Conservation (phyloP, 768 basidiomycete species). For the Clavaria fumosa region DNA sequence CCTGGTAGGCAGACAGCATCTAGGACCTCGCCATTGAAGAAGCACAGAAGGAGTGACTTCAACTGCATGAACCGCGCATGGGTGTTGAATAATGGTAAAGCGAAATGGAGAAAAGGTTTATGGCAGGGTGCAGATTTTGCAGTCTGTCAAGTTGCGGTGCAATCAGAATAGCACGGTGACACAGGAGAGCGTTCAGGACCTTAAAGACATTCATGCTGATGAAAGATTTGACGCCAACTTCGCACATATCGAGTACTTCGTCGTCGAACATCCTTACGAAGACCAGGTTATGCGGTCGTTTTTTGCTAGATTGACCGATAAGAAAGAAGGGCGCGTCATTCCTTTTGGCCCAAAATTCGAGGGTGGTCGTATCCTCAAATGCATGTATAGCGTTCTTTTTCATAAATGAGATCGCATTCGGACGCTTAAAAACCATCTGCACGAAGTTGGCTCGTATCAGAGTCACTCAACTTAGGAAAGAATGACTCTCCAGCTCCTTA, state of each 20-base stretch:
- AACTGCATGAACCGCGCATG: conserved; percentile 86
- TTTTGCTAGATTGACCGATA: conserved; percentile 86
- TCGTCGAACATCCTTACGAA: conserved; percentile 80
- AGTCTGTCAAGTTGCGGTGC: conserved; percentile 34
- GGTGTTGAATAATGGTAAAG: conserved; percentile 86
- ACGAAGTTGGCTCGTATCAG: neutral
- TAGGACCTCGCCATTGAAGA: conserved; percentile 82
- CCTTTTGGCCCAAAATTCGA: conserved; percentile 88
- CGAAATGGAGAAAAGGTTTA: conserved; percentile 89
- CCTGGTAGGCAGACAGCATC: conserved; percentile 74
- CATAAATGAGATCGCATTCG: conserved; percentile 79
- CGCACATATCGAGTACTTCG: conserved; percentile 85
- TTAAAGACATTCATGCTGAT: conserved; percentile 72
- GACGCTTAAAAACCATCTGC: conserved; percentile 89
- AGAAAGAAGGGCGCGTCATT: conserved; percentile 91
- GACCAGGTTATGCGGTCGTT: conserved; percentile 75
- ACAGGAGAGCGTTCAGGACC: conserved; percentile 26
- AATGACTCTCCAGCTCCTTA: conserved; percentile 82
- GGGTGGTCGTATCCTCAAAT: conserved; percentile 56
- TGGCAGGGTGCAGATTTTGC: conserved; percentile 80
- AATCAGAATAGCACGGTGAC: neutral
- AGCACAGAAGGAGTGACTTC: conserved; percentile 79
- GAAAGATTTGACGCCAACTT: conserved; percentile 76
- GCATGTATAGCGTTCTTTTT: conserved; percentile 88
- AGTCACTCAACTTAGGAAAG: conserved; percentile 6